These are phyloP conservation scores for Capronia americana DNA, from an alignment of 2,329 filamentous ascomycete species.

Conservation along the genomic window DNA sequence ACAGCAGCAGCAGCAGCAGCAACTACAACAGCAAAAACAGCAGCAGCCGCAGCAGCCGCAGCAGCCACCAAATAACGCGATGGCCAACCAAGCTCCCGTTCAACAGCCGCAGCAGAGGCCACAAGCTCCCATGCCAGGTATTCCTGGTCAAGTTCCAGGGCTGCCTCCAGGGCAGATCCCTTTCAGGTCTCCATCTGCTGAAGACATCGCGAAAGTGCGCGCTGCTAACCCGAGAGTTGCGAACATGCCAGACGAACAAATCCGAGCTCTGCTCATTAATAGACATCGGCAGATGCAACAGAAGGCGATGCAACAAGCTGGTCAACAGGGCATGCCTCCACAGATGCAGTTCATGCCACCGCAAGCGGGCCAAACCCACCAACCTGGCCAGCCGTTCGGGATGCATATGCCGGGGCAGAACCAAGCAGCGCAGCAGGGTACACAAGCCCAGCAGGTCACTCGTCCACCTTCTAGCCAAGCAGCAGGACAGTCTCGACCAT, in stretches of 20 bases:
- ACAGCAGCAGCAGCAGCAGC: conserved; percentile 17
- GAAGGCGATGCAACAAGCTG: conserved; percentile 30
- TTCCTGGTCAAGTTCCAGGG: conserved; percentile 19
- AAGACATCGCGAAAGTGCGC: conserved; percentile 34
- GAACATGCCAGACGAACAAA: conserved; percentile 32
- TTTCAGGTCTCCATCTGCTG: conserved; percentile 24
- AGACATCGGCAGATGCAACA: conserved; percentile 32
- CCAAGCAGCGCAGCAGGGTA: conserved; percentile 16
- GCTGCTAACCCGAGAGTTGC: conserved; percentile 32
- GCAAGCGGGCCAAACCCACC: conserved; percentile 22
- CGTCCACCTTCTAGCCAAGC: conserved; percentile 28
- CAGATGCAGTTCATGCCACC: conserved; percentile 28
- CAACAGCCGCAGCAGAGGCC: conserved; percentile 27
- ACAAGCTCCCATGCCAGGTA: conserved; percentile 24
- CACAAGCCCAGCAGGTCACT: conserved; percentile 27
- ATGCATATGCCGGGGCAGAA: conserved; percentile 19
- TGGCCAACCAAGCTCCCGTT: conserved; percentile 19
- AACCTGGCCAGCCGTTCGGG: conserved; percentile 28
- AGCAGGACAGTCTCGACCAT: conserved; percentile 28
- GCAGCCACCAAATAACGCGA: conserved; percentile 28
- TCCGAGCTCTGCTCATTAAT: conserved; percentile 33
- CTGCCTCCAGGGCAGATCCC: conserved; percentile 23
- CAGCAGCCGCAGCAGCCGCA: conserved; percentile 10
- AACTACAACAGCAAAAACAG: conserved; percentile 21
- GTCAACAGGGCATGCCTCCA: conserved; percentile 29